phyloP scores from a whole-genome alignment of 495 filamentous ascomycete species.

The Annulohypoxylon maeteangense region DNA sequence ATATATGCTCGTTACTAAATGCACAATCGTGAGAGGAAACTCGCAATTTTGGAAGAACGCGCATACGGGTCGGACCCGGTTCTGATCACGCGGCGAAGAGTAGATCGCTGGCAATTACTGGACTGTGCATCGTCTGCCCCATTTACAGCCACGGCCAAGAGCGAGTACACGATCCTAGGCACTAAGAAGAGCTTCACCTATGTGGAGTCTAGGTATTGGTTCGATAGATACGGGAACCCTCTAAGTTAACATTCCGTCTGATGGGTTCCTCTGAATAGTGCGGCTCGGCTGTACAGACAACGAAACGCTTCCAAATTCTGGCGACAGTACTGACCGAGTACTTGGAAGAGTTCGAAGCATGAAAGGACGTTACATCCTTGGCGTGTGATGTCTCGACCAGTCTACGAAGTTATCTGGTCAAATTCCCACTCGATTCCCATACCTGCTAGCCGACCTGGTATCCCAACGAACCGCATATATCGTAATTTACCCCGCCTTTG shows the following conservation, averaged over 20 bases:
- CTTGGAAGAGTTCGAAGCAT: conserved; percentile 13
- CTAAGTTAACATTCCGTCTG: conserved; percentile 3
- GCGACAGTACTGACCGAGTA: neutral
- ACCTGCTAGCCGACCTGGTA: conserved; percentile 1
- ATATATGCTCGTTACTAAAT: conserved; percentile 16
- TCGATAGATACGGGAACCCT: conserved; percentile 18
- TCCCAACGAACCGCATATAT: conserved; percentile 20
- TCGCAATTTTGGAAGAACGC: neutral
- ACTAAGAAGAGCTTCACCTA: conserved; percentile 23
- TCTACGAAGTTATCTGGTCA: conserved; percentile 21
- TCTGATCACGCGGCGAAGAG: conserved; percentile 37
- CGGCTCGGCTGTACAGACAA: neutral
- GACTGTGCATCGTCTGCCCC: neutral
- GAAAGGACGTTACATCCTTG: conserved; percentile 33
- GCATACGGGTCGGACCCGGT: conserved; percentile 1
- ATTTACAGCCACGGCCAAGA: conserved; percentile 18
- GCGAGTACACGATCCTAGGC: conserved; percentile 21
- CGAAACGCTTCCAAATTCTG: conserved; percentile 1
- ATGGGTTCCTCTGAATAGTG: conserved; percentile 5
- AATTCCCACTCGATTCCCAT: conserved; percentile 15
- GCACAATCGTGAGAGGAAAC: conserved; percentile 10
- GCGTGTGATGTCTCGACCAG: conserved; percentile 38
- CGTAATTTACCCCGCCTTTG: conserved; percentile 35
- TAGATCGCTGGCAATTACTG: conserved; percentile 35
- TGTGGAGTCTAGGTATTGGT: conserved; percentile 40